Base-by-base conservation (phyloP, 441 rosid species). In the Adansonia gregorii region DNA sequence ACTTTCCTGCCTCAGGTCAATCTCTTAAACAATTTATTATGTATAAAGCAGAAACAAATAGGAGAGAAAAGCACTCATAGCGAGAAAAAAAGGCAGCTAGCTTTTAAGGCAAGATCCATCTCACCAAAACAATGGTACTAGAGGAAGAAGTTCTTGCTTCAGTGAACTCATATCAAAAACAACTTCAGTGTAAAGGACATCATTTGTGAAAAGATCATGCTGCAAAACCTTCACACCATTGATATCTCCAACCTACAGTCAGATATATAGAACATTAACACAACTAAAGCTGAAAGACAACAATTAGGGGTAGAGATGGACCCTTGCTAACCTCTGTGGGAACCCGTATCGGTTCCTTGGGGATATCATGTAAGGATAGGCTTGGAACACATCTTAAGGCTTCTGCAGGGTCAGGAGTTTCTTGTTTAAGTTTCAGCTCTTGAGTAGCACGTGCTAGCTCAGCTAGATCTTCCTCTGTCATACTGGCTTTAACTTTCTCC, bases 351-450 rank as follows among this genome's bases (percentile, higher is more conserved):
- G 96, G 94, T 88, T 92, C 92, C 84, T 89, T 95, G 43, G 99
- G 94, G 83, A 95, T 95, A 86, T 95, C 98, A 64, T 68, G 63
- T 52, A 95, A 84, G 55, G 86, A 89, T 31, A 95, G 91, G 86
- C 94, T 78, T 46, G 98, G 99, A 76, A 95, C 95, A 72, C 87
- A 72, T 87, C 76, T 90, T 75, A 93, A 80, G 72, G 97, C 97
- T 87, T 93, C 95, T 27, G 95, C 95, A 79, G 98, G 88, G 52
- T 95, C 97, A 72, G 98, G 99, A 79, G 97, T 93, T 87, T 93
- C 98, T 85, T 93, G 98, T 84, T 88, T 93, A 85, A 91, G 77
- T 76, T 87, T 89, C 79, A 92, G 88, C 83, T 92, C 97, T 80
- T 90, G 88, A 10, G 99, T 95, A 10, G 97, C 92, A 76, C 89